Evolutionary conservation across 306 rosid genomes (phyloP).

Genomic region (Prunus mira): DNA sequence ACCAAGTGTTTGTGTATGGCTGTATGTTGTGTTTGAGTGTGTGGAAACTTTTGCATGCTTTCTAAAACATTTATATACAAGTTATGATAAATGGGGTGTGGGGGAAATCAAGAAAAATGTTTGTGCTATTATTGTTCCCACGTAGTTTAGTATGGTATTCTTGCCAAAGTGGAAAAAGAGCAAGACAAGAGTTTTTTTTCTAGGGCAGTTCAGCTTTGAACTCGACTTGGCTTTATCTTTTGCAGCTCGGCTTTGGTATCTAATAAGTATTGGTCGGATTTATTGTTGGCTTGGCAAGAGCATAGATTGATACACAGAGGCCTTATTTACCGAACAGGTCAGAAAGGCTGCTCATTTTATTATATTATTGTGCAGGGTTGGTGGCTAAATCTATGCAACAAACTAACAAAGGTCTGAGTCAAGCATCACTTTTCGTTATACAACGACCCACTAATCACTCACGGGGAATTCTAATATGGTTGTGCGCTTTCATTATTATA

Average conservation of each 20-base stretch:
- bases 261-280: background rate
- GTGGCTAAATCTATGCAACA: background rate
- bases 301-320: background rate
- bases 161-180: constrained; percentile 1
- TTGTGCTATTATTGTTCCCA: background rate
- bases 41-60: constrained; percentile 12
- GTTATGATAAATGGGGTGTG: background rate
- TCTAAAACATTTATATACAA: background rate
- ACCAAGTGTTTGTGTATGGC: background rate
- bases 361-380: background rate
- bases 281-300: background rate
- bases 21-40: background rate
- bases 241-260: background rate
- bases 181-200: background rate
- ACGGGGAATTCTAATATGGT: background rate
- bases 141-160: constrained; percentile 3
- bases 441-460: background rate
- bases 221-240: background rate
- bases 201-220: background rate
- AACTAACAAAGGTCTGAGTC: background rate
- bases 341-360: background rate
- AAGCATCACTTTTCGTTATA: background rate
- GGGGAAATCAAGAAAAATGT: constrained; percentile 14
- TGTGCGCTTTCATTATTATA: background rate
- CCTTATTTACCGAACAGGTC: constrained; percentile 4